Percentiles rank a stretch among this genome's conserved stretches.
phyloP scores from a whole-genome alignment of 2,329 filamentous ascomycete genomes.

The Xylariaceae sp. region DNA sequence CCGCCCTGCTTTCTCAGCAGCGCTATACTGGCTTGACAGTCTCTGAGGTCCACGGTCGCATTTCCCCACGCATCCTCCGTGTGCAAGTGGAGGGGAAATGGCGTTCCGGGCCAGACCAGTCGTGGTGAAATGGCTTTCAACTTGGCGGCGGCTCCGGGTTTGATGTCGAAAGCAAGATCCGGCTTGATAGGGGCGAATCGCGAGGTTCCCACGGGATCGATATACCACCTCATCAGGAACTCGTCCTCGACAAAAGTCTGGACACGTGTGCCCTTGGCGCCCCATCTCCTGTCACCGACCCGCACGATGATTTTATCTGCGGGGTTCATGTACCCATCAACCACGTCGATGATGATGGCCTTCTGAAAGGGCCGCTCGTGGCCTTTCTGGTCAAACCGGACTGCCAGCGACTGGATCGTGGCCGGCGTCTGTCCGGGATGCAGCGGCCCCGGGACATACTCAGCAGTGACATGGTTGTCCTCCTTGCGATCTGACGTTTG shows the following conservation, averaged over 20 bases:
- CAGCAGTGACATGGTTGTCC: constrained; percentile 27
- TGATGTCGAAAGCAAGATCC: constrained; percentile 21
- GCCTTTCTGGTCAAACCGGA: constrained; percentile 31
- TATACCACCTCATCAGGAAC: constrained; percentile 29
- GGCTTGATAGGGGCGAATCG: constrained; percentile 27
- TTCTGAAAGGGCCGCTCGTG: constrained; percentile 31
- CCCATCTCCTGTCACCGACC: constrained; percentile 25
- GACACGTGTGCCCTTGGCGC: constrained; percentile 23
- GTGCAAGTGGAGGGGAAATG: constrained; percentile 17
- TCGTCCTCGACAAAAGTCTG: constrained; percentile 29
- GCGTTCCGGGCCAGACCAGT: constrained; percentile 5
- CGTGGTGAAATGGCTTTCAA: constrained; percentile 9
- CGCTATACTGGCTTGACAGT: not conserved
- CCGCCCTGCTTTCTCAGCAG: not conserved
- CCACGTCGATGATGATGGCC: constrained; percentile 28
- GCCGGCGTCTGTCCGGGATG: constrained; percentile 23
- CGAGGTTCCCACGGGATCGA: constrained; percentile 29
- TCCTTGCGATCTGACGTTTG: constrained; percentile 23
- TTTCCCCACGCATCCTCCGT: constrained; percentile 23
- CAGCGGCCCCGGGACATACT: constrained; percentile 21
- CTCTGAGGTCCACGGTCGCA: constrained; percentile 10
- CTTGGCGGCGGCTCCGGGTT: constrained; percentile 12
- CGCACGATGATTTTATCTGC: constrained; percentile 27
- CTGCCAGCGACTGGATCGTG: constrained; percentile 24
- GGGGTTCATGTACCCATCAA: constrained; percentile 29